Base-by-base conservation (phyloP, 257 asterid species). In the Cinchona pubescens region DNA sequence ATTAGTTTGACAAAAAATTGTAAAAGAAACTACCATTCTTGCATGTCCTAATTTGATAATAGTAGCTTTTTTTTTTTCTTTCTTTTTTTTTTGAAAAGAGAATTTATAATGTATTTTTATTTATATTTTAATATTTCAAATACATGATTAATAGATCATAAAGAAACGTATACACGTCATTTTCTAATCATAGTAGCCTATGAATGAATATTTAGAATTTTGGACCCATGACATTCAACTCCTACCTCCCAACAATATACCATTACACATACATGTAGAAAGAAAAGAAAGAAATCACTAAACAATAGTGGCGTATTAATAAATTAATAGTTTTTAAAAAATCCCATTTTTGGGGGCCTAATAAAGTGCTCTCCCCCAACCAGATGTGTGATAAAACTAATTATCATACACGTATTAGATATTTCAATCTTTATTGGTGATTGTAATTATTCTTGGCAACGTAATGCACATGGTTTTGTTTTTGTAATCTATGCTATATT, bases 391-490 rank as follows among this genome's bases (percentile, higher is more conserved):
- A n/a, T n/a, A n/a, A n/a, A n/a, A n/a, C n/a, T 69, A 63, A 69
- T 75, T 76, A 27, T 53, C 43, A 27, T 48, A 76, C 78, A 63
- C 68, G 45, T 67, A 67, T 59, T 72, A 66, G 73, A 34, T 14
- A 40, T 58, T 62, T 80, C 55, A 77, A 79, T 68, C 65, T 73
- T 71, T 71, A 29, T 13, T 79, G 53, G 81, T 79, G 83, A 80
- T 38, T 76, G 89, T 80, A 83, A 86, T 88, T 78, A 88, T 88
- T 78, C 77, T 73, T 75, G 74, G 72, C 76, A 71, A 83, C 70
- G 71, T 75, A 55, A 76, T 51, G 83, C 90, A 88, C 90, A 86
- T 88, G 90, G 81, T 74, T 84, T 79, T 79, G 87, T 66, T 56
- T 77, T 37, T 58, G 63, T 43, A 78, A 58, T 73, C 56, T 66